phyloP scores from a whole-genome alignment of 2,329 filamentous ascomycete species.

The Neophaeococcomyces mojaviensis region DNA sequence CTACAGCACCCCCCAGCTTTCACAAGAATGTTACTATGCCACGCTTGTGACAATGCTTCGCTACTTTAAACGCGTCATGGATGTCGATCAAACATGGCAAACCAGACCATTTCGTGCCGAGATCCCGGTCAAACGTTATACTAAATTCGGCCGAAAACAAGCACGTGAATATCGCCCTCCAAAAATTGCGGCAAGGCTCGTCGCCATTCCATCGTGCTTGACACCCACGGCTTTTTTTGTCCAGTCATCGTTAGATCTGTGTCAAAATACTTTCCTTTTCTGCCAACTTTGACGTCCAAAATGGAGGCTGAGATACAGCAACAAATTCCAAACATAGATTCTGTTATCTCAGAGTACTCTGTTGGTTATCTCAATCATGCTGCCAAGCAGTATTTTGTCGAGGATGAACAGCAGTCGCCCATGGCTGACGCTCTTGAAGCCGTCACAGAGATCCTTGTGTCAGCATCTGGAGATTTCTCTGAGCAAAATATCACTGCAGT shows the following conservation, averaged over 20 bases:
- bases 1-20: not conserved
- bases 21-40: not conserved
- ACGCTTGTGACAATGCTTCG: no score
- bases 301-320: conserved; percentile 88
- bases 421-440: conserved; percentile 75
- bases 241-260: no score
- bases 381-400: conserved; percentile 70
- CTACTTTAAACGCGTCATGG: no score
- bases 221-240: no score
- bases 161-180: no score
- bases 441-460: conserved; percentile 82
- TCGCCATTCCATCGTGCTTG: no score
- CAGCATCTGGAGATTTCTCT: conserved; percentile 79
- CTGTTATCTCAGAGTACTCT: conserved; percentile 82
- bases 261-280: not conserved
- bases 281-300: conserved; percentile 12
- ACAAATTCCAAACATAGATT: conserved; percentile 79
- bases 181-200: no score
- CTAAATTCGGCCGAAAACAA: no score
- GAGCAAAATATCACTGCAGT: conserved; percentile 67
- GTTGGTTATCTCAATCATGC: conserved; percentile 92
- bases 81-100: no score
- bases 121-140: no score
- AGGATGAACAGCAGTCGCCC: conserved; percentile 67
- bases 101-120: no score